Evolutionary conservation across 2,329 filamentous ascomycete genomes (phyloP).

Genomic region (Dactylellina drechsleri): DNA sequence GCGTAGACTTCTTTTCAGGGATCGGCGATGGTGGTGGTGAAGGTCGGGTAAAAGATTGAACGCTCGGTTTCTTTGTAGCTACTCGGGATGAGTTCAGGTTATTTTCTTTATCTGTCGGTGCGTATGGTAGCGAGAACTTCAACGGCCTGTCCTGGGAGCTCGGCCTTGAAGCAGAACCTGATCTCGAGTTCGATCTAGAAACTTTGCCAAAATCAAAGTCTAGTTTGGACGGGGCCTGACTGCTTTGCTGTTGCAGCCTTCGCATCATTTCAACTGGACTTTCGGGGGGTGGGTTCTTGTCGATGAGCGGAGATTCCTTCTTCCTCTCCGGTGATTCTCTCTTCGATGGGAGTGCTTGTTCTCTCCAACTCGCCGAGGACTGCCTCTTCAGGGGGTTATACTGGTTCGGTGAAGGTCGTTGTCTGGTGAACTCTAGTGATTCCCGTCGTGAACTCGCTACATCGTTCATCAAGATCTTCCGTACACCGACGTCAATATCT

Average conservation of each 20-base stretch:
- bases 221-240: constrained; percentile 27
- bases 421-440: constrained; percentile 46
- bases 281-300: constrained; percentile 26
- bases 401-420: constrained; percentile 47
- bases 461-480: constrained; percentile 23
- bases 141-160: constrained; percentile 23
- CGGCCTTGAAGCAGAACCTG: constrained; percentile 32
- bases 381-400: constrained; percentile 53
- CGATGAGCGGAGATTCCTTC: constrained; percentile 29
- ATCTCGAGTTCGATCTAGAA: constrained; percentile 46
- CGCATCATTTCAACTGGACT: constrained; percentile 50
- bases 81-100: background rate
- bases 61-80: constrained; percentile 19
- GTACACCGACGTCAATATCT: constrained; percentile 13
- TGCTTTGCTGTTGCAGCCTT: constrained; percentile 37
- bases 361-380: constrained; percentile 52
- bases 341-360: constrained; percentile 48
- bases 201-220: constrained; percentile 44
- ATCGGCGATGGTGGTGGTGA: constrained; percentile 47
- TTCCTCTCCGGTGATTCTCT: constrained; percentile 50
- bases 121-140: constrained; percentile 45
- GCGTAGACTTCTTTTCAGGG: constrained; percentile 39
- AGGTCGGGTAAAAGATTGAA: constrained; percentile 33
- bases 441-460: constrained; percentile 15
- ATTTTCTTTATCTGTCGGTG: constrained; percentile 41